phyloP scores from a whole-genome alignment of 345 rosid genomes.

The Eucalyptus viminalis region DNA sequence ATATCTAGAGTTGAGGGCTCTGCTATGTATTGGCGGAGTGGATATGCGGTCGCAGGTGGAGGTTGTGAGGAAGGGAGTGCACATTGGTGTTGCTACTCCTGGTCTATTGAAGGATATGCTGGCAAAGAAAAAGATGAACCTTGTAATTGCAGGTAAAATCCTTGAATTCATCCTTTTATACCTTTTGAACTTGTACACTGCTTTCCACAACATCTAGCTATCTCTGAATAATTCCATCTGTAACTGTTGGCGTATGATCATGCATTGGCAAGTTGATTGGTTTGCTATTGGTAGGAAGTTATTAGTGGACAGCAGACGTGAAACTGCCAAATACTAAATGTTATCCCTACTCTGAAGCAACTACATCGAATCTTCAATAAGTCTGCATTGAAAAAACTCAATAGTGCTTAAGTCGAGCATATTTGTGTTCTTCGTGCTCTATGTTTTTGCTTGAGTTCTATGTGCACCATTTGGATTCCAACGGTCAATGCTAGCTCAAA shows the following conservation, averaged over 20 bases:
- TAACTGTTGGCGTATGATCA: background rate
- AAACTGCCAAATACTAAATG: background rate
- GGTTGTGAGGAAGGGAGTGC: constrained; percentile 78
- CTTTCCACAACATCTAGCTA: background rate
- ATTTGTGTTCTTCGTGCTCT: too few species aligned
- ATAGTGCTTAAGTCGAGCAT: too few species aligned
- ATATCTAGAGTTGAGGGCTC: constrained; percentile 56
- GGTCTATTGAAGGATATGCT: constrained; percentile 94
- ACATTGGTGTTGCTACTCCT: constrained; percentile 89
- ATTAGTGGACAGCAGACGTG: background rate
- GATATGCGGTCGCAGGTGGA: constrained; percentile 92
- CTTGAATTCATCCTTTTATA: background rate
- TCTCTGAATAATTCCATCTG: background rate
- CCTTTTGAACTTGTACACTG: background rate
- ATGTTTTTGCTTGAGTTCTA: background rate
- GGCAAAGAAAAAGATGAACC: constrained; percentile 85
- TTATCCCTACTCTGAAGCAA: background rate
- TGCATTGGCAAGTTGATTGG: background rate
- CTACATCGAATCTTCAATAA: too few species aligned
- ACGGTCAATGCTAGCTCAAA: too few species aligned
- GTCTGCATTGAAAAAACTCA: too few species aligned
- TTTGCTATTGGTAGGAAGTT: background rate
- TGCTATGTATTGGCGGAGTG: constrained; percentile 79
- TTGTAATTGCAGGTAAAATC: constrained; percentile 39
- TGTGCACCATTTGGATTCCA: too few species aligned